These are phyloP conservation scores for Rhodotorula paludigena DNA, from an alignment of 768 basidiomycete species.

Conservation along the genomic window DNA sequence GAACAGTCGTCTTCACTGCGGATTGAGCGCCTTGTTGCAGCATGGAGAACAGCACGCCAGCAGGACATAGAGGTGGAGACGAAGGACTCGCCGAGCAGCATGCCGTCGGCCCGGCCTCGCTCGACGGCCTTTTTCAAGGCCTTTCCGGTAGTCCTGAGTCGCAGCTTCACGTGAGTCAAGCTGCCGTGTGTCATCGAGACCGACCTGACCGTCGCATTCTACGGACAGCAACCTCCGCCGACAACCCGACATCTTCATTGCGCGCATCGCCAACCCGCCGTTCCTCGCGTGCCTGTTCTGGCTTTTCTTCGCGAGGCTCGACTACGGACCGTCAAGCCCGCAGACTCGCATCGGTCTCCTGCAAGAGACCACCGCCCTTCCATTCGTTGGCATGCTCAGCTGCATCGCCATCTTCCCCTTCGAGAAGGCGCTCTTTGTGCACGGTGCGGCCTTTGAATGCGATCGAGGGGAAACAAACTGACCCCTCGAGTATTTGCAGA, in stretches of 20 bases:
- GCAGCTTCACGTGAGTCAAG: slow-evolving; percentile 29
- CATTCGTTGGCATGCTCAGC: slow-evolving; percentile 44
- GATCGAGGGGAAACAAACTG: neutral
- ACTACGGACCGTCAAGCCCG: slow-evolving; percentile 12
- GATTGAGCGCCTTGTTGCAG: slow-evolving; percentile 15
- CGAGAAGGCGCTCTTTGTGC: slow-evolving; percentile 51
- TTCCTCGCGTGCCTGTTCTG: slow-evolving; percentile 39
- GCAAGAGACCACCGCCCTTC: slow-evolving; percentile 36
- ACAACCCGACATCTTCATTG: slow-evolving; percentile 38
- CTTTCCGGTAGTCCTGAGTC: slow-evolving; percentile 35
- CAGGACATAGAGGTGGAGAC: too few relatives aligned
- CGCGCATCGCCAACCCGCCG: slow-evolving; percentile 36
- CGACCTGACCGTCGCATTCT: neutral
- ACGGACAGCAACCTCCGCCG: slow-evolving; percentile 34
- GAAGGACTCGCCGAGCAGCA: too few relatives aligned
- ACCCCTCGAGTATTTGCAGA: slow-evolving; percentile 26
- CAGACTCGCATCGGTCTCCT: slow-evolving; percentile 41
- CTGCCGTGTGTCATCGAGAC: too few relatives aligned
- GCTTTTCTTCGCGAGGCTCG: slow-evolving; percentile 40
- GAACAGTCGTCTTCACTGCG: slow-evolving; percentile 15
- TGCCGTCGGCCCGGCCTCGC: neutral
- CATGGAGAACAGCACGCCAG: slow-evolving; percentile 7
- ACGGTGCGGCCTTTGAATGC: slow-evolving; percentile 39
- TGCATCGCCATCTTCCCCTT: slow-evolving; percentile 51
- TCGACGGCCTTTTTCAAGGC: slow-evolving; percentile 29